A percentile compares a stretch with the other conserved stretches of the same genome.
These are phyloP conservation scores for Nicotiana otophora DNA, from an alignment of 257 asterid species.

Conservation along the genomic window DNA sequence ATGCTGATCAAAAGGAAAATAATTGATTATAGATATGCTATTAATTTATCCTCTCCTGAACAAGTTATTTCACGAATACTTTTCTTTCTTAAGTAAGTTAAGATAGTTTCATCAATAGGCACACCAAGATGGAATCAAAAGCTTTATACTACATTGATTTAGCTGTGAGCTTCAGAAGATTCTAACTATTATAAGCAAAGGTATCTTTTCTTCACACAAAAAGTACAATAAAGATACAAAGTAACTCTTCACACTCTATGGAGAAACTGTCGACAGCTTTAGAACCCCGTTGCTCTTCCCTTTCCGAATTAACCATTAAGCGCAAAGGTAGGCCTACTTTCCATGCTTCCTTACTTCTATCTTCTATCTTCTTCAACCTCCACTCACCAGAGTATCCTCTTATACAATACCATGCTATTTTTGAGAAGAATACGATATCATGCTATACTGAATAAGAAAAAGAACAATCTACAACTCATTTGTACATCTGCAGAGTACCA, in stretches of 20 bases:
- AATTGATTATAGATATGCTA: not conserved
- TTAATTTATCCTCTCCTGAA: not conserved
- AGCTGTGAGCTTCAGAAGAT: not conserved
- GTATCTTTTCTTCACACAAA: not conserved
- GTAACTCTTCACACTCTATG: conserved; percentile 1
- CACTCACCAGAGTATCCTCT: not conserved
- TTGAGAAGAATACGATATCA: too few species aligned
- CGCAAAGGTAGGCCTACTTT: not conserved
- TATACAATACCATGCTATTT: too few species aligned
- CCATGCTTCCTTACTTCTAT: not conserved
- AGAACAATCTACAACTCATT: not conserved
- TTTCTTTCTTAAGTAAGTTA: not conserved
- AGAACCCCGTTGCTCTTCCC: not conserved
- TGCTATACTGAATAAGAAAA: not conserved
- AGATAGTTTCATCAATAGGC: not conserved
- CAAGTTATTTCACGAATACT: not conserved
- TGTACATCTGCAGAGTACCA: not conserved
- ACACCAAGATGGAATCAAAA: not conserved
- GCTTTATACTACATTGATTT: not conserved
- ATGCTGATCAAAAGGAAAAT: not conserved
- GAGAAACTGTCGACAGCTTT: not conserved
- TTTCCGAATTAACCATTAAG: not conserved
- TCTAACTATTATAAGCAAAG: not conserved
- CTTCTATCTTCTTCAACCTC: not conserved
- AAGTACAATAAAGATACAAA: not conserved